phyloP scores from a whole-genome alignment of 257 asterid species.

The Nicotiana benthamiana region DNA sequence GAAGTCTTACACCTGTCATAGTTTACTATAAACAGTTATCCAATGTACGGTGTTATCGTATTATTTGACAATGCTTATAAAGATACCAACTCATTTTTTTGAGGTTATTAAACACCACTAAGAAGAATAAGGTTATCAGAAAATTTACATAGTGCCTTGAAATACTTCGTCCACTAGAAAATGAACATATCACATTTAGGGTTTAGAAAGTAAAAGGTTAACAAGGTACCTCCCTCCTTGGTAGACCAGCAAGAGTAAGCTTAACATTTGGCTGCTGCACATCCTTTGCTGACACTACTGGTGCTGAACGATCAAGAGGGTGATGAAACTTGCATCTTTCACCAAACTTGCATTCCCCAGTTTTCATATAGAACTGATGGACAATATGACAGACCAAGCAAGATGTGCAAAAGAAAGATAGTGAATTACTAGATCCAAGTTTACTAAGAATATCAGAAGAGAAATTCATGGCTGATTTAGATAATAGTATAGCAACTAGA shows the following conservation, averaged over 20 bases:
- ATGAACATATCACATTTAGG: neutral
- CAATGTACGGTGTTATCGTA: neutral
- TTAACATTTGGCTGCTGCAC: slow-evolving; percentile 48
- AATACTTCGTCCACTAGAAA: neutral
- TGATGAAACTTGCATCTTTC: slow-evolving; percentile 83
- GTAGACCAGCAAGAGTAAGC: slow-evolving; percentile 87
- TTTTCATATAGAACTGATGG: slow-evolving; percentile 82
- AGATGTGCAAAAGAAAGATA: neutral
- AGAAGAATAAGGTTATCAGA: neutral
- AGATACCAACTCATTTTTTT: neutral
- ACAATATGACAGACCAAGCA: slow-evolving; percentile 7
- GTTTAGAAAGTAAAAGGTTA: slow-evolving; percentile 3
- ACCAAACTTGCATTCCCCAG: slow-evolving; percentile 84
- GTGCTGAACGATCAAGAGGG: slow-evolving; percentile 65
- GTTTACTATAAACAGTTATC: neutral
- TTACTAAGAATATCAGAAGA: neutral
- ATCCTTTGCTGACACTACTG: slow-evolving; percentile 29
- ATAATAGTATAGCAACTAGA: neutral
- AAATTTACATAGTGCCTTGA: neutral
- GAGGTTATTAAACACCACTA: neutral
- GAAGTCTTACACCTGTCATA: neutral
- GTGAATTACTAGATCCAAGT: neutral
- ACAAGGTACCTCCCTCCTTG: slow-evolving; percentile 80
- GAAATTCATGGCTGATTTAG: neutral
- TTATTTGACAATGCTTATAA: neutral